Percentiles rank a stretch among this genome's conserved stretches.
These are phyloP conservation scores for Athelia psychrophila DNA, from an alignment of 1,284 basidiomycete genomes.

Conservation along the genomic window DNA sequence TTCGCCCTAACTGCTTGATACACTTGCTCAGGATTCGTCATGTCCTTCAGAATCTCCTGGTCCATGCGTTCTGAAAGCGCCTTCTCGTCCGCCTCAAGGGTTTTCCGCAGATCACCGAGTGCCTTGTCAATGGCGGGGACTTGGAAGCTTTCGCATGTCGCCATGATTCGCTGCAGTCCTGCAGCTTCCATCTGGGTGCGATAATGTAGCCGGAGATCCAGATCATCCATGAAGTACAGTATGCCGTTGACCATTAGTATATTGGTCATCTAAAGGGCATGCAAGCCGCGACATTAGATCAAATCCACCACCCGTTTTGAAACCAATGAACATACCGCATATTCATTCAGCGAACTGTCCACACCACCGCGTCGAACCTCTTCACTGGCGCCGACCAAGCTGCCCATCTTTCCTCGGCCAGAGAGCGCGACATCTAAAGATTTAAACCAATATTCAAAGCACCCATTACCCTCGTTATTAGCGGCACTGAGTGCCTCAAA, in stretches of 20 bases:
- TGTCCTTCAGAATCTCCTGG: slow-evolving; percentile 72
- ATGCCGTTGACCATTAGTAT: slow-evolving; percentile 70
- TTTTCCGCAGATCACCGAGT: slow-evolving; percentile 63
- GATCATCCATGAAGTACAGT: slow-evolving; percentile 62
- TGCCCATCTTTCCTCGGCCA: slow-evolving; percentile 94
- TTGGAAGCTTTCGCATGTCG: slow-evolving; percentile 69
- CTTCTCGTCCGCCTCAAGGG: slow-evolving; percentile 78
- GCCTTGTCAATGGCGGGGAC: slow-evolving; percentile 66
- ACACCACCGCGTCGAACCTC: slow-evolving; percentile 74
- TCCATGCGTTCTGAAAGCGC: slow-evolving; percentile 79
- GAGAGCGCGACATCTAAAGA: slow-evolving; percentile 77
- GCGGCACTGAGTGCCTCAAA: slow-evolving; percentile 64
- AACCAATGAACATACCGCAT: slow-evolving; percentile 59
- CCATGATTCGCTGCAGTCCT: slow-evolving; percentile 76
- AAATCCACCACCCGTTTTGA: slow-evolving; percentile 6
- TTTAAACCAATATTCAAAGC: slow-evolving; percentile 90
- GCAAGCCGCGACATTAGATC: slow-evolving; percentile 16
- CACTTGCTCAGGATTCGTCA: slow-evolving; percentile 84
- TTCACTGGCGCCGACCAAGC: slow-evolving; percentile 90
- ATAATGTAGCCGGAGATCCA: slow-evolving; percentile 83
- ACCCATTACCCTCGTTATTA: slow-evolving; percentile 58
- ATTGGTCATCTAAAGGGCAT: slow-evolving; percentile 53
- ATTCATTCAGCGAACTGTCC: slow-evolving; percentile 75
- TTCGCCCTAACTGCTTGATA: slow-evolving; percentile 79
- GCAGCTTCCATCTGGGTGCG: slow-evolving; percentile 88